Evolutionary conservation across 2,329 filamentous ascomycete species (phyloP).

Genomic region (Colletotrichum neosansevieriae): DNA sequence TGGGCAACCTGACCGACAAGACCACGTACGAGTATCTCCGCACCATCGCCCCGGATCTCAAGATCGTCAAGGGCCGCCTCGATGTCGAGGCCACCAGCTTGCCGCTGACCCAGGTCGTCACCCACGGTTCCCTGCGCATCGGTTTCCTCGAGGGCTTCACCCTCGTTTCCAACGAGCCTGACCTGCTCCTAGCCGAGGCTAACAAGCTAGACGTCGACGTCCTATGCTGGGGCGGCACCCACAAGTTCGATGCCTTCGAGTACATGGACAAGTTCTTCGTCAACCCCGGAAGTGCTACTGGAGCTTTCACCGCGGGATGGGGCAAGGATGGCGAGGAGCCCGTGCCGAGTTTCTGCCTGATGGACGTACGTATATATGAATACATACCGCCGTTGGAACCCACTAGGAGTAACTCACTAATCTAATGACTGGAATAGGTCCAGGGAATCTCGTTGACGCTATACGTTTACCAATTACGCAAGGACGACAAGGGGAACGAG

Average conservation of each 20-base stretch:
- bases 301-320: constrained; percentile 71
- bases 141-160: constrained; percentile 78
- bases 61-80: constrained; percentile 76
- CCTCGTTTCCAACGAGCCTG: constrained; percentile 74
- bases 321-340: constrained; percentile 75
- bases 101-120: constrained; percentile 74
- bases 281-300: constrained; percentile 76
- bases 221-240: constrained; percentile 76
- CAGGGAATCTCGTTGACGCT: constrained; percentile 96
- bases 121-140: constrained; percentile 73
- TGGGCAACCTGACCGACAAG: constrained; percentile 84
- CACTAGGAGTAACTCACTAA: constrained; percentile 41
- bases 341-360: constrained; percentile 92
- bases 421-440: constrained; percentile 67
- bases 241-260: constrained; percentile 77
- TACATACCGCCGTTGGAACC: not conserved
- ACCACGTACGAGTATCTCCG: constrained; percentile 85
- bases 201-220: constrained; percentile 78
- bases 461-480: constrained; percentile 91
- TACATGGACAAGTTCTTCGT: constrained; percentile 82
- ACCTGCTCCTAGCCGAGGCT: constrained; percentile 75
- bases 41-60: constrained; percentile 77
- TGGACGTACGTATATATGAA: constrained; percentile 81
- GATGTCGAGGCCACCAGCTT: constrained; percentile 76
- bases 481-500: constrained; percentile 80